phyloP scores from a whole-genome alignment of 2,329 filamentous ascomycete genomes.

The Aspergillus caelatus region DNA sequence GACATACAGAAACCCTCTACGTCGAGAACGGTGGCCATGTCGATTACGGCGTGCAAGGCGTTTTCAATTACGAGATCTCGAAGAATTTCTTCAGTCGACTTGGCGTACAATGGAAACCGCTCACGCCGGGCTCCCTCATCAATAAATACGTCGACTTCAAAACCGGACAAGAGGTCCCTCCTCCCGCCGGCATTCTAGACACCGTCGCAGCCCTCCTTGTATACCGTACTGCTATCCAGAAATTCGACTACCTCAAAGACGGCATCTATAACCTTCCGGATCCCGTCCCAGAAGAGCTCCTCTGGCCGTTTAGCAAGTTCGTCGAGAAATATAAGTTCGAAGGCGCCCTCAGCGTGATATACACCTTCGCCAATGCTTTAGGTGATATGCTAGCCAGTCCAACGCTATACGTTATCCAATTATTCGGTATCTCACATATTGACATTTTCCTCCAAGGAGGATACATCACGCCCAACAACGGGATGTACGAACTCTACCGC shows the following conservation, averaged over 20 bases:
- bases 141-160: slow-evolving; percentile 35
- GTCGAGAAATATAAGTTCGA: slow-evolving; percentile 18
- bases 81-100: slow-evolving; percentile 33
- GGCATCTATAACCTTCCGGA: slow-evolving; percentile 43
- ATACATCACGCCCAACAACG: slow-evolving; percentile 23
- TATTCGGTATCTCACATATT: slow-evolving; percentile 16
- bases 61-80: slow-evolving; percentile 34
- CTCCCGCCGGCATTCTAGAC: slow-evolving; percentile 3
- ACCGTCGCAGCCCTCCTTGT: slow-evolving; percentile 5
- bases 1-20: slow-evolving; percentile 39
- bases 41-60: slow-evolving; percentile 38
- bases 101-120: slow-evolving; percentile 25
- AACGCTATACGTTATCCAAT: slow-evolving; percentile 13
- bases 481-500: slow-evolving; percentile 23
- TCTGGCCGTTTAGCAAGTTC: slow-evolving; percentile 23
- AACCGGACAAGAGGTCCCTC: slow-evolving; percentile 17
- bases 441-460: slow-evolving; percentile 21
- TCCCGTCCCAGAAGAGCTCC: slow-evolving; percentile 22
- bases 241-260: slow-evolving; percentile 14
- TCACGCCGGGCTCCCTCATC: slow-evolving; percentile 20
- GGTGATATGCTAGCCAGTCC: slow-evolving; percentile 18
- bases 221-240: slow-evolving; percentile 15
- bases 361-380: slow-evolving; percentile 17
- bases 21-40: slow-evolving; percentile 30
- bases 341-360: slow-evolving; percentile 9